Percentiles rank a stretch among this genome's conserved stretches.
Conservation (phyloP, 73 alveolate genomes). For the Paramecium bursaria region DNA sequence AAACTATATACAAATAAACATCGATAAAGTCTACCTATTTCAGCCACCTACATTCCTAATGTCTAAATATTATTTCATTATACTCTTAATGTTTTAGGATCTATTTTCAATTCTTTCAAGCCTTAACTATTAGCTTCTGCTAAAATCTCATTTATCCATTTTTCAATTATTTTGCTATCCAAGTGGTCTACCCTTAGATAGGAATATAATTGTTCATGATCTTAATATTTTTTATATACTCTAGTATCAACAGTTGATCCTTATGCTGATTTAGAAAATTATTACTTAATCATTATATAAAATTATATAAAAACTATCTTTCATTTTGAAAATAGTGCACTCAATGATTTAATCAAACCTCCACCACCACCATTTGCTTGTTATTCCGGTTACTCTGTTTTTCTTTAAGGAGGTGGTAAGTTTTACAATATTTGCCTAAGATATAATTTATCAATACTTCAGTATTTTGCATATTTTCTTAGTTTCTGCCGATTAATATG, state of each 20-base stretch:
- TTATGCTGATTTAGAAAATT: constrained; percentile 14
- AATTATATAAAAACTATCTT: too few relatives aligned
- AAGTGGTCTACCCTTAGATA: not conserved
- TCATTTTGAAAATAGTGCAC: too few relatives aligned
- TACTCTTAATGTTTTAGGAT: constrained; percentile 4
- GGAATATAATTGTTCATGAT: not conserved
- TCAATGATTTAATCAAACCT: too few relatives aligned
- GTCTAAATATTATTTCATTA: constrained; percentile 12
- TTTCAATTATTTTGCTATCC: constrained; percentile 7
- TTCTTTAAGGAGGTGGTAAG: too few relatives aligned
- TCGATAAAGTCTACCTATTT: constrained; percentile 20
- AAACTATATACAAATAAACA: constrained; percentile 34
- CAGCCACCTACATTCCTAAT: constrained; percentile 39
- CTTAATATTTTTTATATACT: too few relatives aligned
- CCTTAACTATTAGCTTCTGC: constrained; percentile 25
- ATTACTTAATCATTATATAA: not conserved
- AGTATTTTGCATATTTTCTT: constrained; percentile 17
- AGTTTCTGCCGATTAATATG: not conserved
- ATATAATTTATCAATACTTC: constrained; percentile 1
- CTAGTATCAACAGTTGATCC: constrained; percentile 34
- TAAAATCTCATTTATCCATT: constrained; percentile 33
- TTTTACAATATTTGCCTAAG: too few relatives aligned
- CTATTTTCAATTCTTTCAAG: constrained; percentile 7
- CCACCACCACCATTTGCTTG: too few relatives aligned
- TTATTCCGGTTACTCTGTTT: too few relatives aligned